These are phyloP conservation scores for Fusarium sp. DNA, from an alignment of 2,329 filamentous ascomycete genomes.

Conservation along the genomic window DNA sequence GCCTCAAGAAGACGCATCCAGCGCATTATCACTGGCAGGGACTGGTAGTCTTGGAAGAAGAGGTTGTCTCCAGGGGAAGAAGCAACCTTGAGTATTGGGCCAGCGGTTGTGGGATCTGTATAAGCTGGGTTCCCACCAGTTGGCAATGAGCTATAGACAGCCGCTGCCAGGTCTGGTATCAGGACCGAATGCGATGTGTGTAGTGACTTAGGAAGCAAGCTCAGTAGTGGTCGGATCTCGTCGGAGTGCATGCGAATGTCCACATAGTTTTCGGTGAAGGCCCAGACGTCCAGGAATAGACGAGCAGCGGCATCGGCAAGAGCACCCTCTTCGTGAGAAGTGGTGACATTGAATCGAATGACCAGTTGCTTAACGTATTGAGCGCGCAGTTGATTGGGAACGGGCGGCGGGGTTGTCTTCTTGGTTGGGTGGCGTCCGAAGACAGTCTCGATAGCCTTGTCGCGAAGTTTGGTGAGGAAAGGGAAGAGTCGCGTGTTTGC, in stretches of 20 bases:
- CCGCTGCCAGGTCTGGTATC: conserved; percentile 83
- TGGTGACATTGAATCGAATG: conserved; percentile 85
- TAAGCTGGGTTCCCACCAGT: conserved; percentile 34
- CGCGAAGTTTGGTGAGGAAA: conserved; percentile 64
- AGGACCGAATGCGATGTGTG: conserved; percentile 78
- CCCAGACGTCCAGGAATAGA: conserved; percentile 92
- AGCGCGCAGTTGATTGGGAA: conserved; percentile 53
- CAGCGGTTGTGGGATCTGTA: conserved; percentile 47
- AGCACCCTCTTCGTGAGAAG: conserved; percentile 74
- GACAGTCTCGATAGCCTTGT: conserved; percentile 63
- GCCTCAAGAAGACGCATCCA: conserved; percentile 94
- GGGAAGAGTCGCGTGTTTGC: conserved; percentile 57
- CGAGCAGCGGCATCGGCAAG: conserved; percentile 79
- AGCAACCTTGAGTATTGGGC: conserved; percentile 51
- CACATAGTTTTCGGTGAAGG: conserved; percentile 82
- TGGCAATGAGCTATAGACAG: conserved; percentile 71
- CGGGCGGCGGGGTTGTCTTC: conserved; percentile 40
- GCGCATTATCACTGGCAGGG: conserved; percentile 81
- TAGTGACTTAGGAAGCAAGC: conserved; percentile 80
- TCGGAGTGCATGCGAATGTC: conserved; percentile 85
- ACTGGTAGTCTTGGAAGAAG: conserved; percentile 95
- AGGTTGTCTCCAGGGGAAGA: conserved; percentile 71
- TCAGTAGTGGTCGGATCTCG: conserved; percentile 82
- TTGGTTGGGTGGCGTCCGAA: conserved; percentile 61
- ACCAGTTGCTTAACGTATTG: conserved; percentile 87